Evolutionary conservation across 805 yeast species (phyloP), one percentile per base, ranked within the genome.

Genomic region (Groenewaldozyma tartarivorans): DNA sequence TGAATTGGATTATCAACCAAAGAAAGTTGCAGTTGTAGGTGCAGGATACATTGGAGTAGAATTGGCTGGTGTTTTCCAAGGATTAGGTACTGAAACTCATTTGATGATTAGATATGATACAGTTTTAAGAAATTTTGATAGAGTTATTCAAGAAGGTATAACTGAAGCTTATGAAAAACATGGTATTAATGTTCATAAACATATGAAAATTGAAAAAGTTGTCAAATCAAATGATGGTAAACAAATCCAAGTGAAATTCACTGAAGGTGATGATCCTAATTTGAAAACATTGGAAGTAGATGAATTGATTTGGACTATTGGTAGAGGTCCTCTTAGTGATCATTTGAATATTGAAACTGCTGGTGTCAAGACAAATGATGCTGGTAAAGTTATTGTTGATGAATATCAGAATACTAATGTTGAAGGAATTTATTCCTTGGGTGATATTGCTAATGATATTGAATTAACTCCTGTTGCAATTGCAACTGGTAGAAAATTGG

Each of bases 381-480:
- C 65, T 27, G 83, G 74, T 11, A 80, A 81, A 61, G 70, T 92
- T 36, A 61, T 73, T 38, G 95, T 77, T 29, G 95, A 92, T 60
- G 96, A 86, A 64, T 90, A 67, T 64, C 97, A 92, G 70, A 75
- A 77, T 57, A 81, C 96, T 5, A 69, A 75, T 38, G 74, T 81
- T 48, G 67, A 74, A 42, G 72, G 77, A 60, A 71, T 92, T 48
- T 85, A 72, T 59, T 81, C 98, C 1, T 67, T 92, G 35, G 99
- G 99, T 56, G 99, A 92, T 61, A 94, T 90, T 45, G 81, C 84
- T 34, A 43, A 42, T 34, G 78, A 82, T 22, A 81, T 84, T 35
- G 97, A 92, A 68, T 74, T 92, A 54, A 92, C 99, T 2, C 99
- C 99, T 5, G 96, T 87, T 34, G 98, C 98, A 30, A 92, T 92